Percentiles rank a stretch among this genome's conserved stretches.
These are phyloP conservation scores for Fusarium miscanthi DNA, from an alignment of 2,329 filamentous ascomycete species.

Conservation along the genomic window DNA sequence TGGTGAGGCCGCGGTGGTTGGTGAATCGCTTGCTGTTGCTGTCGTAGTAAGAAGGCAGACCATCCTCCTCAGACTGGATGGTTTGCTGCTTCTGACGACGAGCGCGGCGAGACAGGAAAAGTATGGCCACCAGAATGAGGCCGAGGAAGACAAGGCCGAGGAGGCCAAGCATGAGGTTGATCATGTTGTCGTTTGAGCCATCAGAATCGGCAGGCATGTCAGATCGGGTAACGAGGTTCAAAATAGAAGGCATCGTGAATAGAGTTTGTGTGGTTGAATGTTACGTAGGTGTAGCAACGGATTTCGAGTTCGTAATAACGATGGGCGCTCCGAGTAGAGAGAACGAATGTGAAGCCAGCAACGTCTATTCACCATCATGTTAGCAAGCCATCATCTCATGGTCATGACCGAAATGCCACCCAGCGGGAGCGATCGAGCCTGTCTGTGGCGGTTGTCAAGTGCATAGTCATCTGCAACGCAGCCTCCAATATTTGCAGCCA, in stretches of 20 bases:
- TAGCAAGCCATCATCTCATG: slow-evolving; percentile 27
- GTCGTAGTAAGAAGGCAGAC: slow-evolving; percentile 78
- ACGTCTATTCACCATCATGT: slow-evolving; percentile 38
- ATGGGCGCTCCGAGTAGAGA: slow-evolving; percentile 34
- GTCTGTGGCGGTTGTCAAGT: slow-evolving; percentile 12
- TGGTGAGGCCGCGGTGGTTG: slow-evolving; percentile 67
- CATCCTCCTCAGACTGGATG: slow-evolving; percentile 52
- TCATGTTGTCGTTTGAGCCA: slow-evolving; percentile 66
- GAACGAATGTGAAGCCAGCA: slow-evolving; percentile 35
- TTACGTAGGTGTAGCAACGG: slow-evolving; percentile 22
- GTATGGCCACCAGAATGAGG: slow-evolving; percentile 72
- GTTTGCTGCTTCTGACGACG: slow-evolving; percentile 61
- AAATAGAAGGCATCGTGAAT: slow-evolving; percentile 43
- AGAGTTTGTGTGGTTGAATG: slow-evolving; percentile 25
- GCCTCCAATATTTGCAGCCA: slow-evolving; percentile 34
- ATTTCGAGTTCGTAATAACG: slow-evolving; percentile 32
- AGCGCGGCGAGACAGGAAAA: slow-evolving; percentile 79
- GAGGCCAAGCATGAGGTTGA: slow-evolving; percentile 83
- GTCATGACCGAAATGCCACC: slow-evolving; percentile 4
- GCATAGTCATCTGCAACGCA: slow-evolving; percentile 25
- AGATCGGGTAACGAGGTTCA: slow-evolving; percentile 39
- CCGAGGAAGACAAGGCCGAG: slow-evolving; percentile 81
- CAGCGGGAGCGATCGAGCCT: slow-evolving; percentile 18
- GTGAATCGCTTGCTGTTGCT: slow-evolving; percentile 58
- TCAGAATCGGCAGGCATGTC: slow-evolving; percentile 53